Evolutionary conservation across 1,284 basidiomycete genomes (phyloP), one percentile per base, ranked within the genome.

Genomic region (Puccinia coronata): DNA sequence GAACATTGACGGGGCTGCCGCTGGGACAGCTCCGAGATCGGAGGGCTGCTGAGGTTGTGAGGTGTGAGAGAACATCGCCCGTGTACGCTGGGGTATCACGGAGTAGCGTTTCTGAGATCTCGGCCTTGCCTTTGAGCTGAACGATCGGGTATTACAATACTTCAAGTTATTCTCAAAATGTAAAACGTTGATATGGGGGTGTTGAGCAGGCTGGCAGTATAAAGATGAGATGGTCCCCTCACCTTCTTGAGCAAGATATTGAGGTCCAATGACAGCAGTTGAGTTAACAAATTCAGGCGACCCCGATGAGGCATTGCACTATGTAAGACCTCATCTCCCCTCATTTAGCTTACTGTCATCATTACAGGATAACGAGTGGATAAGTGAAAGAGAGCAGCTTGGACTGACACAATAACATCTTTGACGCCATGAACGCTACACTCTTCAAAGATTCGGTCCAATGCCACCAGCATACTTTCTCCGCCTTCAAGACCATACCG

Each of bases 31-130:
- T 28, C 43, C 31, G 39, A 31, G 28, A 34, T 34, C 31, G 43
- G 51, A 53, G 82, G 2, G 73, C 28, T 34, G 83, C 81, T 78
- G 80, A 80, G 34, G 49, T 83, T 90, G 92, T 89, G 43, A 96
- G 87, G 87, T 96, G 94, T 84, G 92, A 93, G 82, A 95, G 89
- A 1, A 95, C 94, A 84, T 96, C 94, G 9, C 93, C 94, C 14
- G 91, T 90, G 4, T 90, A 91, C 18, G 83, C 82, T 1, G 92
- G 87, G 1, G 77, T 34, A 0, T 77, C 34, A 28, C 25, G 3
- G 28, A 77, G 51, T 1, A 49, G 36, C 31, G 65, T 20, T 75
- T 91, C 90, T 0, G 91, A 89, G 41, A 80, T 57, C 23, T 95
- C 93, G 16, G 88, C 90, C 2, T 90, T 90, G 0, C 94, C 94